phyloP scores from a whole-genome alignment of 768 basidiomycete genomes.

The Auriculariales sp. region DNA sequence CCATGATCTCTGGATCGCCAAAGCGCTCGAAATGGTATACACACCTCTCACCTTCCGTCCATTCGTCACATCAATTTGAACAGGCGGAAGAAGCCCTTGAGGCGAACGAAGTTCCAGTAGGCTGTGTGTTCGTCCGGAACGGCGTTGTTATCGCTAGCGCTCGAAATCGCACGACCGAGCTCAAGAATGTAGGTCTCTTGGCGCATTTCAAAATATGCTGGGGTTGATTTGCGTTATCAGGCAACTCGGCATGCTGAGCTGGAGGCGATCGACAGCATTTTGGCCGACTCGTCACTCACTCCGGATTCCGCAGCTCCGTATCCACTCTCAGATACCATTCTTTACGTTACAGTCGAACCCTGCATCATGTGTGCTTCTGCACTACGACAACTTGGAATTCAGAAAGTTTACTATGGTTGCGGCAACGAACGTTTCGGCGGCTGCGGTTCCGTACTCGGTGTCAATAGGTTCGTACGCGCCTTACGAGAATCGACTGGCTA shows the following conservation, averaged over 20 bases:
- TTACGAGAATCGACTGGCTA: background rate
- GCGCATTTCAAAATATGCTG: background rate
- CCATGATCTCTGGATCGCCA: too few relatives aligned
- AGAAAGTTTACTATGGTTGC: slow-evolving; percentile 83
- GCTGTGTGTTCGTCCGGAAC: slow-evolving; percentile 84
- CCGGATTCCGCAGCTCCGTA: slow-evolving; percentile 28
- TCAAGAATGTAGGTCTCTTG: slow-evolving; percentile 55
- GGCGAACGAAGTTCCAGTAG: slow-evolving; percentile 86
- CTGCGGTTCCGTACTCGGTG: slow-evolving; percentile 84
- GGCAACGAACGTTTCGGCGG: slow-evolving; percentile 95
- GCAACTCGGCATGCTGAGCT: slow-evolving; percentile 96
- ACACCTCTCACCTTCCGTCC: too few relatives aligned
- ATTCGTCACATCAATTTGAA: too few relatives aligned
- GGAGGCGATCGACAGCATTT: slow-evolving; percentile 84
- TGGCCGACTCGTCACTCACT: slow-evolving; percentile 46
- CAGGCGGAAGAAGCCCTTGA: slow-evolving; percentile 78
- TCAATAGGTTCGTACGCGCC: slow-evolving; percentile 55
- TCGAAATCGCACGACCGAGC: slow-evolving; percentile 87
- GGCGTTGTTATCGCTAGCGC: slow-evolving; percentile 69
- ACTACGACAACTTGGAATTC: slow-evolving; percentile 83
- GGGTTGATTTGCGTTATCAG: slow-evolving; percentile 23
- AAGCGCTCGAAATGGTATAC: too few relatives aligned
- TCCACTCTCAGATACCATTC: slow-evolving; percentile 62
- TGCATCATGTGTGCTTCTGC: slow-evolving; percentile 99
- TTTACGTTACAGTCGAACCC: slow-evolving; percentile 98